Evolutionary conservation across 75 land plant genomes (phyloP).

Genomic region (Larix kaempferi): DNA sequence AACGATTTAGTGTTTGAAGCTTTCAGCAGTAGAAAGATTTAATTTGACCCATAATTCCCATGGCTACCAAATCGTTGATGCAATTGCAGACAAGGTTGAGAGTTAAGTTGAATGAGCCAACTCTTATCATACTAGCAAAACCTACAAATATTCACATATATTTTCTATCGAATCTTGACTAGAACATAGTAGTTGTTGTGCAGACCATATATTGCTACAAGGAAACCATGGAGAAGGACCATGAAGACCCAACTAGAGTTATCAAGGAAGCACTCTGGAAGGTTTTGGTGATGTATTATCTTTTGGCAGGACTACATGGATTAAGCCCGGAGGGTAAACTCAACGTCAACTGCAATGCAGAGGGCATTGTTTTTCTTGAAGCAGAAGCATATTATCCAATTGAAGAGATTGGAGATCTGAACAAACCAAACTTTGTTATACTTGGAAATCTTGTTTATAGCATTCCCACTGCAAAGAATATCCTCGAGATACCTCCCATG

Average conservation of each 20-base stretch:
- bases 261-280: constrained; percentile 55
- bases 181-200: constrained; percentile 73
- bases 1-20: too few relatives aligned
- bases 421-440: too few relatives aligned
- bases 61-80: background rate
- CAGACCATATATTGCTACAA: constrained; percentile 70
- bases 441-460: too few relatives aligned
- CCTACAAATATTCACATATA: constrained; percentile 62
- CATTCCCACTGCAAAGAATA: too few relatives aligned
- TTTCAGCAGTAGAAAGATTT: background rate
- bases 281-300: constrained; percentile 69
- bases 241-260: constrained; percentile 41
- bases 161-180: constrained; percentile 80
- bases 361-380: constrained; percentile 86
- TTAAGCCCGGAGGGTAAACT: constrained; percentile 75
- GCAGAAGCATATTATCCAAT: constrained; percentile 62
- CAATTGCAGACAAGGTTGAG: background rate
- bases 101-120: constrained; percentile 47
- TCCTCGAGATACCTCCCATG: too few relatives aligned
- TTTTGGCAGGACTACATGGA: constrained; percentile 78
- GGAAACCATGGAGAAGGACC: constrained; percentile 29
- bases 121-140: constrained; percentile 51
- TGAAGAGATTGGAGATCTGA: constrained; percentile 68
- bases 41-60: background rate
- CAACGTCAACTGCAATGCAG: constrained; percentile 61